Conservation (phyloP, 2,329 filamentous ascomycete species). For the Passalora sequoiae region DNA sequence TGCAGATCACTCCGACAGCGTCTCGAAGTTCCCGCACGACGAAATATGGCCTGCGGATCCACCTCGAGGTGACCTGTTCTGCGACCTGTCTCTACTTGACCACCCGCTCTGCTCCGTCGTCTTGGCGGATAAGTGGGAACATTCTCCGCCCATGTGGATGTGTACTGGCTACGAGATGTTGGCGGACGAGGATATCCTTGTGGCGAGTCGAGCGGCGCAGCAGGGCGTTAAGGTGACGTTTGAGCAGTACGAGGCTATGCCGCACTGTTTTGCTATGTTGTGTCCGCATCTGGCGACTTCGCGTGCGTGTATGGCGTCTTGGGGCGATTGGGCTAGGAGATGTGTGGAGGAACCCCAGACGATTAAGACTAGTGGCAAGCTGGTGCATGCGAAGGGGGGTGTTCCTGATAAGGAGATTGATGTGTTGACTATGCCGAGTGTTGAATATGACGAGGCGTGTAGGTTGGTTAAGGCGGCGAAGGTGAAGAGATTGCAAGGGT, state of each 20-base stretch:
- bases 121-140: constrained; percentile 54
- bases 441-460: constrained; percentile 26
- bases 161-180: constrained; percentile 67
- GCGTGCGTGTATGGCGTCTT: constrained; percentile 35
- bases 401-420: constrained; percentile 29
- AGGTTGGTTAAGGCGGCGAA: constrained; percentile 30
- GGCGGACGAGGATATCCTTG: constrained; percentile 59
- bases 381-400: constrained; percentile 29
- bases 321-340: constrained; percentile 29
- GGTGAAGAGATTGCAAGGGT: constrained; percentile 28
- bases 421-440: constrained; percentile 21
- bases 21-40: constrained; percentile 46
- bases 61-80: constrained; percentile 46
- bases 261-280: constrained; percentile 59
- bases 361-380: constrained; percentile 29
- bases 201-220: constrained; percentile 52
- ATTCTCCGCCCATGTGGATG: constrained; percentile 62
- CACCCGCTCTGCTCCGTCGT: constrained; percentile 68
- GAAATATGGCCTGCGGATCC: constrained; percentile 43
- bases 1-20: constrained; percentile 33
- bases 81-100: constrained; percentile 39
- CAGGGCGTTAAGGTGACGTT: constrained; percentile 60
- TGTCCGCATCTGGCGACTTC: constrained; percentile 33
- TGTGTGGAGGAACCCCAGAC: constrained; percentile 27
- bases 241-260: constrained; percentile 75